Evolutionary conservation across 208 protist genomes (phyloP).

Genomic region (Leishmania guyanensis): DNA sequence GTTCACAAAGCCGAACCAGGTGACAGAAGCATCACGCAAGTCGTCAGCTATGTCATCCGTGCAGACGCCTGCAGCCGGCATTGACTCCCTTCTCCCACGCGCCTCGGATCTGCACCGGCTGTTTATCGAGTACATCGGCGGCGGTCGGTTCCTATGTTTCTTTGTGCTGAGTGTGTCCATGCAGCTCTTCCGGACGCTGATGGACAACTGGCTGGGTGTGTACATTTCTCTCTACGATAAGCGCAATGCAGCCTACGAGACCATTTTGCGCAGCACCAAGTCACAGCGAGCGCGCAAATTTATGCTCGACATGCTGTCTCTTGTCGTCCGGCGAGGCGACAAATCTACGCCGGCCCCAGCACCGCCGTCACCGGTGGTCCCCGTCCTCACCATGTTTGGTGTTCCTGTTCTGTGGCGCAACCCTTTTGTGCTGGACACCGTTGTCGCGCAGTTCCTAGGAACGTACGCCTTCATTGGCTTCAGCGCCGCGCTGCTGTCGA

Average conservation of each 20-base stretch:
- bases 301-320: slow-evolving; percentile 32
- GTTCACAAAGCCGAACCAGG: neutral
- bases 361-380: slow-evolving; percentile 23
- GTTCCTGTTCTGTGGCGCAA: slow-evolving; percentile 29
- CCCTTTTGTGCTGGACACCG: slow-evolving; percentile 41
- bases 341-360: slow-evolving; percentile 21
- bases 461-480: slow-evolving; percentile 68
- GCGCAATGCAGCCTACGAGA: slow-evolving; percentile 40
- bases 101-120: slow-evolving; percentile 41
- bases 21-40: neutral
- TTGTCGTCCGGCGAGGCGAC: slow-evolving; percentile 30
- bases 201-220: slow-evolving; percentile 81
- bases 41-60: slow-evolving; percentile 1
- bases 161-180: slow-evolving; percentile 45
- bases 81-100: slow-evolving; percentile 40
- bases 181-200: slow-evolving; percentile 58
- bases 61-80: slow-evolving; percentile 8
- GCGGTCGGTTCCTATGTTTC: slow-evolving; percentile 30
- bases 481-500: slow-evolving; percentile 49
- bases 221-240: slow-evolving; percentile 65
- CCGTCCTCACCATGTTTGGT: slow-evolving; percentile 18
- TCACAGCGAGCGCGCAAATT: slow-evolving; percentile 37
- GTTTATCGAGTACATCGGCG: slow-evolving; percentile 51
- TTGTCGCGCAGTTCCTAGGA: slow-evolving; percentile 52
- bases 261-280: slow-evolving; percentile 41